Conservation (phyloP, 2,329 filamentous ascomycete species). For the Colletotrichum spaethianum region DNA sequence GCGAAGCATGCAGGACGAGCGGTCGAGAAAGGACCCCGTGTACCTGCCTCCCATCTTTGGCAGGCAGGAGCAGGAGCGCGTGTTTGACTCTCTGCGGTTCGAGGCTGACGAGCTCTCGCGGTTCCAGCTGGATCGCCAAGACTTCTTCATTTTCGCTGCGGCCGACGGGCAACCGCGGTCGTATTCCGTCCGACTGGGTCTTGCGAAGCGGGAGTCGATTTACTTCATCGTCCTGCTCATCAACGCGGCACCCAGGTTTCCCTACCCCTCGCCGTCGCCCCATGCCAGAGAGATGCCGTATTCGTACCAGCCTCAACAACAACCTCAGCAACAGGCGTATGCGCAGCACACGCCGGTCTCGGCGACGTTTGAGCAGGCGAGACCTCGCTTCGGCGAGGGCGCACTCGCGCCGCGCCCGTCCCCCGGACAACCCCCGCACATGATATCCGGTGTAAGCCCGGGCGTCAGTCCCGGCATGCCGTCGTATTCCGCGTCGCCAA, state of each 20-base stretch:
- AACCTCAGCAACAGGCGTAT: slow-evolving; percentile 53
- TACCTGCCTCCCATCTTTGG: slow-evolving; percentile 76
- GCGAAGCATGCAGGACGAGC: slow-evolving; percentile 69
- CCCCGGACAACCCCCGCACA: slow-evolving; percentile 49
- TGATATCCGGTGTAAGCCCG: slow-evolving; percentile 57
- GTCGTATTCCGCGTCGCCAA: slow-evolving; percentile 62
- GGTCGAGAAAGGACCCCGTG: slow-evolving; percentile 70
- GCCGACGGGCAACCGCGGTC: slow-evolving; percentile 66
- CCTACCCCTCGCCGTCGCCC: slow-evolving; percentile 62
- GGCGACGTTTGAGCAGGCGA: slow-evolving; percentile 62
- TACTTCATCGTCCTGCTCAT: slow-evolving; percentile 73
- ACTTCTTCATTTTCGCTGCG: slow-evolving; percentile 68
- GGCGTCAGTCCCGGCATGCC: slow-evolving; percentile 59
- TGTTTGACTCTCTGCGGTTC: slow-evolving; percentile 70
- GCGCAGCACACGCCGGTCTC: slow-evolving; percentile 62
- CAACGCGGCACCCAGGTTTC: slow-evolving; percentile 52
- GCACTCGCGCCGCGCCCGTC: slow-evolving; percentile 49
- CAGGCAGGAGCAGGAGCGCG: slow-evolving; percentile 66
- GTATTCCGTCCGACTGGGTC: slow-evolving; percentile 66
- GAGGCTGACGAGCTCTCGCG: slow-evolving; percentile 66
- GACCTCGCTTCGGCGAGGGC: slow-evolving; percentile 57
- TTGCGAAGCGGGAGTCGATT: slow-evolving; percentile 73
- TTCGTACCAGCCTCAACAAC: slow-evolving; percentile 57
- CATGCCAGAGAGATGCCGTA: slow-evolving; percentile 60
- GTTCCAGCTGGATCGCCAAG: slow-evolving; percentile 66